Evolutionary conservation across 1,284 basidiomycete genomes (phyloP), one percentile per base, ranked within the genome.

Genomic region (Melampsora larici-populina): DNA sequence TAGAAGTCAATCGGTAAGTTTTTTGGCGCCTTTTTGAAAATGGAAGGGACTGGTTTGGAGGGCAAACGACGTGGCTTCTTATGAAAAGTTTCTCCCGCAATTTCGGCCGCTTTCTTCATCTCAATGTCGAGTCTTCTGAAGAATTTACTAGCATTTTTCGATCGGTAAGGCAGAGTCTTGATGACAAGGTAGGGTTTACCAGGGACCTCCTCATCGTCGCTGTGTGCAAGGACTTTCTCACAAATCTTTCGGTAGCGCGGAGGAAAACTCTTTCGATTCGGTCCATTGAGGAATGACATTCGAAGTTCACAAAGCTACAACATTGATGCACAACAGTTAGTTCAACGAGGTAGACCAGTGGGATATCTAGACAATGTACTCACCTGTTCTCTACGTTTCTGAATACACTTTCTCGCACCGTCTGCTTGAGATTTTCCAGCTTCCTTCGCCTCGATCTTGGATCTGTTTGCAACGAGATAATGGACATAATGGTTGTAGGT

Each of bases 1-100:
- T 74, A 74, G 49, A 66, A 74, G 21, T 74, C 72, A 2, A 74
- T 15, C 17, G 62, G 72, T 18, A 74, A 40, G 11, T 18, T n/a
- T 40, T 31, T 70, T 15, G 51, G 69, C 11, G 36, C 69, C 29
- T 70, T 70, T 13, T 29, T 2, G 21, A 73, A 40, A 15, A 26
- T 6, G 55, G 60, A 7, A 73, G 40, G n/a, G 48, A 49, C 48
- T 40, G 24, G 8, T 24, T 29, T 15, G 13, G 11, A 31, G 26
- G 64, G 64, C 7, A 66, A 24, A n/a, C 15, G 11, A 31, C 64
- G 64, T 31, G 64, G 11, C 13, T 29, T 8, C 33, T 40, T 31
- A 36, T 31, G 64, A 40, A 11, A n/a, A 15, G 13, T 29, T 17
- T 33, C 24, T 13, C 64, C 64, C 7, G 8, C 13, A 31, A 13